phyloP scores from a whole-genome alignment of 768 basidiomycete genomes.

The Lactarius akahatsu region DNA sequence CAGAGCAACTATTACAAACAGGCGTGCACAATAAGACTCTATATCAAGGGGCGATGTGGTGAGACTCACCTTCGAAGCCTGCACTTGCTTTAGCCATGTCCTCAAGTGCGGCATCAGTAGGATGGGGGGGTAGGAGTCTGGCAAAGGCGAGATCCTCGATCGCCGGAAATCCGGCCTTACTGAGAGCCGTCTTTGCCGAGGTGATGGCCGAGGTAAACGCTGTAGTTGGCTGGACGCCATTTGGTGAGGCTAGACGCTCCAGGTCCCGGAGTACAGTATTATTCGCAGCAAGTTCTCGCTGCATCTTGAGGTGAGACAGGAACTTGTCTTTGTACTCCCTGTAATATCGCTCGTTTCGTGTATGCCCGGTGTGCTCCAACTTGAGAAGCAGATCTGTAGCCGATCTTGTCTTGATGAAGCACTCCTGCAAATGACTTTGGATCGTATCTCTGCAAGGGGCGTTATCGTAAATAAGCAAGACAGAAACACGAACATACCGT shows the following conservation, averaged over 20 bases:
- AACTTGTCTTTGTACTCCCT: conserved; percentile 23
- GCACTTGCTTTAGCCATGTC: conserved; percentile 26
- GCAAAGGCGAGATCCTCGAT: not conserved
- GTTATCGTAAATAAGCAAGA: not conserved
- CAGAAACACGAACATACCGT: conserved; percentile 4
- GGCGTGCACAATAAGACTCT: not conserved
- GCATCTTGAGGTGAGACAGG: conserved; percentile 21
- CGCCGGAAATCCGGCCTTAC: not conserved
- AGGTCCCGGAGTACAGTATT: conserved; percentile 8
- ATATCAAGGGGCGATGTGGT: not conserved
- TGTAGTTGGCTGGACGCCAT: not conserved
- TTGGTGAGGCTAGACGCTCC: not conserved
- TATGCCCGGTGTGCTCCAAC: conserved; percentile 20
- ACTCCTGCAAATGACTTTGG: conserved; percentile 6
- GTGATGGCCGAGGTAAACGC: not conserved
- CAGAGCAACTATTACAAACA: conserved; percentile 10
- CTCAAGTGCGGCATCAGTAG: conserved; percentile 11
- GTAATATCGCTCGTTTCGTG: conserved; percentile 19
- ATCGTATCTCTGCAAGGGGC: conserved; percentile 8
- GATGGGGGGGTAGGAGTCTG: conserved; percentile 12
- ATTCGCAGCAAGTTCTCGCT: not conserved
- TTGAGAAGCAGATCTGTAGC: conserved; percentile 14
- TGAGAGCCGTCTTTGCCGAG: not conserved
- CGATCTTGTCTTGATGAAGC: not conserved
- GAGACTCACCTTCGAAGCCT: conserved; percentile 26